These are phyloP conservation scores for Boletus sp. DNA, from an alignment of 768 basidiomycete species.

Conservation along the genomic window DNA sequence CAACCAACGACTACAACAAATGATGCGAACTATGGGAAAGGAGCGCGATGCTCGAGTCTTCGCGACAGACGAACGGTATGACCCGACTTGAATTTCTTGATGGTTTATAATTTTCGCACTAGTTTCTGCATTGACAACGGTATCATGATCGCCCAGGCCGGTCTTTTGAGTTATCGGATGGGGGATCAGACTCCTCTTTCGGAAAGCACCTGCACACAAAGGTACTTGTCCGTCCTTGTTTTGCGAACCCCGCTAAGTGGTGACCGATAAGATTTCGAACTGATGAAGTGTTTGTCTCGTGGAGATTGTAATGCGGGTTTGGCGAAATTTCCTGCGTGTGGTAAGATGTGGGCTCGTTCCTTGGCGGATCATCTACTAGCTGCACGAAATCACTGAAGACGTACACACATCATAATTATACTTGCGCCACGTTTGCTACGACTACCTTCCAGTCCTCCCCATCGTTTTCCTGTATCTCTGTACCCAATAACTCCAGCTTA, in stretches of 20 bases:
- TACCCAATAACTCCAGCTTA: constrained; percentile 42
- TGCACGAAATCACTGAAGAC: background rate
- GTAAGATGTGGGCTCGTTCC: background rate
- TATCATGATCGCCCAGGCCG: constrained; percentile 99
- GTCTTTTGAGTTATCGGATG: constrained; percentile 88
- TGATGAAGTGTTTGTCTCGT: constrained; percentile 88
- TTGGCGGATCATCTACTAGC: background rate
- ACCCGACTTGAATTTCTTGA: background rate
- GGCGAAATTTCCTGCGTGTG: background rate
- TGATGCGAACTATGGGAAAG: constrained; percentile 97
- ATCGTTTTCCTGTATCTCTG: constrained; percentile 43
- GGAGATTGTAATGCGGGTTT: constrained; percentile 48
- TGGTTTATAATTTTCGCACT: background rate
- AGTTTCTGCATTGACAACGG: constrained; percentile 99
- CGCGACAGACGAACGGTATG: constrained; percentile 91
- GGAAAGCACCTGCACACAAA: constrained; percentile 88
- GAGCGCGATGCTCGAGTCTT: constrained; percentile 89
- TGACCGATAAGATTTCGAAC: constrained; percentile 72
- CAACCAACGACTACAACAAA: constrained; percentile 90
- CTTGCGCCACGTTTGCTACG: constrained; percentile 42
- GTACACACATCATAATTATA: background rate
- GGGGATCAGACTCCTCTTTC: constrained; percentile 73
- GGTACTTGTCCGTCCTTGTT: constrained; percentile 39
- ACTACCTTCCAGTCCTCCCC: constrained; percentile 50
- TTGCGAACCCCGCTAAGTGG: constrained; percentile 7